phyloP scores from a whole-genome alignment of 106 monocot species.

The Acorus calamus region DNA sequence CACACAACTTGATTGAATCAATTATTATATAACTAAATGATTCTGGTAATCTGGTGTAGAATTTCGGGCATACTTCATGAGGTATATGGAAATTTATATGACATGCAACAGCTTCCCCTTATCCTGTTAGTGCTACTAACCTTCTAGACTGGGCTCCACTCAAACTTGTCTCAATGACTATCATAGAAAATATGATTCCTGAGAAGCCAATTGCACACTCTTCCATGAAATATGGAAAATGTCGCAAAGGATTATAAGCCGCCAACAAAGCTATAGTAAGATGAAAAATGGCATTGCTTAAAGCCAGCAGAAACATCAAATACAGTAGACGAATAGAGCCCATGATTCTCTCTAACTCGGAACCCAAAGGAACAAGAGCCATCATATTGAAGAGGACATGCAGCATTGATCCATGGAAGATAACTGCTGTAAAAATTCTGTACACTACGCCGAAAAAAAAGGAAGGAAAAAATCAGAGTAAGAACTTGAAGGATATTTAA shows the following conservation, averaged over 20 bases:
- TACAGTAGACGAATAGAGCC: constrained; percentile 77
- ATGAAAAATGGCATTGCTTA: constrained; percentile 71
- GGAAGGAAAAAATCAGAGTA: neutral
- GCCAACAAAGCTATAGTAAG: constrained; percentile 58
- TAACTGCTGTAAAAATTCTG: constrained; percentile 75
- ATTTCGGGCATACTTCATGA: no score
- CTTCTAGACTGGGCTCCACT: constrained; percentile 83
- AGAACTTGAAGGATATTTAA: no score
- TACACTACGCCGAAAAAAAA: constrained; percentile 53
- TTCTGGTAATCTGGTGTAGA: no score
- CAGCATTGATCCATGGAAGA: constrained; percentile 84
- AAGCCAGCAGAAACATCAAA: constrained; percentile 70
- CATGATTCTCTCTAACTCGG: constrained; percentile 84
- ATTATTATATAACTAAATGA: no score
- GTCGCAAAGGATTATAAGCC: constrained; percentile 58
- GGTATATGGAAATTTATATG: no score
- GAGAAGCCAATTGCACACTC: constrained; percentile 94
- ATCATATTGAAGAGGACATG: constrained; percentile 96
- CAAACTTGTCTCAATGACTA: constrained; percentile 88
- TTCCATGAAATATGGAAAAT: constrained; percentile 40
- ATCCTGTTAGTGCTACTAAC: constrained; percentile 19
- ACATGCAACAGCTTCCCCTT: no score
- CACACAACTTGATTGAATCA: neutral
- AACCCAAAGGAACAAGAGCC: constrained; percentile 79
- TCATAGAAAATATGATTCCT: constrained; percentile 87